Percentiles rank a stretch among this genome's conserved stretches.
Conservation (phyloP, 1,284 basidiomycete species). For the Ustilago xerochloae region DNA sequence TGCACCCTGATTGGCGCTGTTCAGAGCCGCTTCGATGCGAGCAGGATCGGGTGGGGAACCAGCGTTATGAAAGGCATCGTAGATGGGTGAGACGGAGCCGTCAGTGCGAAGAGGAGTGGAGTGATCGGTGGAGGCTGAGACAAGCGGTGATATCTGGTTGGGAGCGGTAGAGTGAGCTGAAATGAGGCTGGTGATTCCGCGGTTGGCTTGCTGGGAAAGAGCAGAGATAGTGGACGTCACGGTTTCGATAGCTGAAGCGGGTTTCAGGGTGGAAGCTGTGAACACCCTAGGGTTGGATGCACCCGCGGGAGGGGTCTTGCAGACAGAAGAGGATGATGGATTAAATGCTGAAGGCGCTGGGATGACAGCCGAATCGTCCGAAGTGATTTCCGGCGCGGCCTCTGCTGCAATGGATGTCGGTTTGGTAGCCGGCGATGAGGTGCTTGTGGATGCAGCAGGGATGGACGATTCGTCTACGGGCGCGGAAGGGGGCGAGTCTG, state of each 20-base stretch:
- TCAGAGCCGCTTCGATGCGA: slow-evolving; percentile 22
- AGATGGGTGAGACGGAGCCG: slow-evolving; percentile 46
- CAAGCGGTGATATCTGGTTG: slow-evolving; percentile 15
- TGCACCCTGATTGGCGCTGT: background rate
- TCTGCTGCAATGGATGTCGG: background rate
- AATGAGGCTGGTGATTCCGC: slow-evolving; percentile 34
- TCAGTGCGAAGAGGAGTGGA: slow-evolving; percentile 25
- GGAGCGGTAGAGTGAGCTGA: slow-evolving; percentile 15
- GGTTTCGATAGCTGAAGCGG: slow-evolving; percentile 30
- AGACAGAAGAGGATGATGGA: background rate
- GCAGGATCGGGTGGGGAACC: slow-evolving; percentile 18
- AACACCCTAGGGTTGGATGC: slow-evolving; percentile 18
- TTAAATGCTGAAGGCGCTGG: background rate
- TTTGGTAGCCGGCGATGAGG: background rate
- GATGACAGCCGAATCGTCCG: too few relatives aligned
- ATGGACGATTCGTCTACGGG: slow-evolving; percentile 3
- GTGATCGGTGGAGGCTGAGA: slow-evolving; percentile 5
- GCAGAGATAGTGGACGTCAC: slow-evolving; percentile 43
- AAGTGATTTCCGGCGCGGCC: background rate
- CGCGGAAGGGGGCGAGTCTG: background rate
- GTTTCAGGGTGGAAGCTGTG: slow-evolving; percentile 30
- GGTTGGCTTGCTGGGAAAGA: slow-evolving; percentile 43
- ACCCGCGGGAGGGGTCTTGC: too few relatives aligned
- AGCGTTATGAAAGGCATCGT: slow-evolving; percentile 44
- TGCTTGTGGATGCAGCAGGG: background rate